A percentile compares a stretch with the other conserved stretches of the same genome.
phyloP scores from a whole-genome alignment of 1,139 yeast species.

The Blastobotrys elegans region DNA sequence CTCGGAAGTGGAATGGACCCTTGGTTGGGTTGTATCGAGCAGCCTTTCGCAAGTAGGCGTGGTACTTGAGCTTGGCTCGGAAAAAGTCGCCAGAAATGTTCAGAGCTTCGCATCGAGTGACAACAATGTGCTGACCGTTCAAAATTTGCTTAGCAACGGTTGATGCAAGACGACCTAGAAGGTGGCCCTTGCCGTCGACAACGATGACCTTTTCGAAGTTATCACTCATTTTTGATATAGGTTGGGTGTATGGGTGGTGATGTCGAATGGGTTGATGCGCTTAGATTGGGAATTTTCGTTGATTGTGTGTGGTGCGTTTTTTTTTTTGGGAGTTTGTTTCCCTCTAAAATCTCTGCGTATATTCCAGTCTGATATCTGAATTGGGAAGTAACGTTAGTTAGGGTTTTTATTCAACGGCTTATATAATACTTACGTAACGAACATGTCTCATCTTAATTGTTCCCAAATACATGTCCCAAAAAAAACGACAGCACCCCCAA shows the following conservation, averaged over 20 bases:
- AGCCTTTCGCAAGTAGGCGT: slow-evolving; percentile 99
- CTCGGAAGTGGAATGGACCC: slow-evolving; percentile 99
- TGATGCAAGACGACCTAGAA: slow-evolving; percentile 99
- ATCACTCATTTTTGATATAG: slow-evolving; percentile 51
- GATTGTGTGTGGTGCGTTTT: neutral
- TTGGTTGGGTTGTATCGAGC: slow-evolving; percentile 97
- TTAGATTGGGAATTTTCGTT: neutral
- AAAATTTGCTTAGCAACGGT: slow-evolving; percentile 97
- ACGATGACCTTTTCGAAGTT: slow-evolving; percentile 95
- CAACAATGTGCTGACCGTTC: slow-evolving; percentile 96
- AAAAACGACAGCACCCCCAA: neutral
- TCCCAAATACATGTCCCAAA: too few species aligned
- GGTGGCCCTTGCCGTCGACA: slow-evolving; percentile 75
- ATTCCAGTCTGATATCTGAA: neutral
- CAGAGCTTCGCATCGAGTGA: slow-evolving; percentile 96
- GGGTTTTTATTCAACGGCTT: neutral
- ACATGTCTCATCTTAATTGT: too few species aligned
- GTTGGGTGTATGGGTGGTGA: slow-evolving; percentile 1
- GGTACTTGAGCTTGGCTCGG: slow-evolving; percentile 99
- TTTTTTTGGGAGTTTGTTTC: neutral
- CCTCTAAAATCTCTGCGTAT: neutral
- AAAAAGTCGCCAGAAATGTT: slow-evolving; percentile 99
- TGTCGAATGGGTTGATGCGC: neutral
- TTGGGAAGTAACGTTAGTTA: neutral
- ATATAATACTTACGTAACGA: too few species aligned